Evolutionary conservation across 352 stramenopile species (phyloP), one percentile per base, ranked within the genome.

Genomic region (Globisporangium paddicum): DNA sequence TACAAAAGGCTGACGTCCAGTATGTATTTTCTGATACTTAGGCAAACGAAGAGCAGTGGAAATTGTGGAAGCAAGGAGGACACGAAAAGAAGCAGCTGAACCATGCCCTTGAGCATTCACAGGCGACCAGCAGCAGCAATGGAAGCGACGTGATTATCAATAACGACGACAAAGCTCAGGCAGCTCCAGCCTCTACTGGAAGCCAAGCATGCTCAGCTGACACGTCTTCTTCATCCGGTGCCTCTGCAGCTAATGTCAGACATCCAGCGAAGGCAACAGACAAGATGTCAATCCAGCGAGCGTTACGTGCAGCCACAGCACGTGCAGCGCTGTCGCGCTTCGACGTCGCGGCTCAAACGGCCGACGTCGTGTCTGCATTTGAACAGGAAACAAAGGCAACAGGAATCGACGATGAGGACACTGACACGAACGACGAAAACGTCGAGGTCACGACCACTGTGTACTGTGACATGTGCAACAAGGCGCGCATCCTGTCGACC

Each of bases 391-490:
- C 26, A 1, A 35, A 49, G 0, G 18, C n/a, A 47, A 18, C 40
- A 54, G 19, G 35, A 19, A 38, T 30, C 13, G 63, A 73, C 8
- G 46, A 60, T 1, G 52, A 69, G 23, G 59, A 82, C 32, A 75
- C 28, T 1, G 63, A 86, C 18, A 71, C 66, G 1, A 71, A 66
- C 5, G 64, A 81, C 10, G 80, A 88, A 0, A 73, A 83, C 5
- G 42, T 87, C 3, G 80, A 90, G 40, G 68, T 77, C 55, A 82
- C 73, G 19, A 87, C 69, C 6, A 93, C 86, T 0, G 78, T 92
- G 14, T 88, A 90, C 53, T 95, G 86, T 37, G 86, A 95, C 63
- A 48, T 41, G n/a, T 95, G 86, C 60, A 76, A 75, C 60, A 95
- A 95, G 63, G 82, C 79, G 6, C 83, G 86, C 7, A 87, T 93